phyloP scores from a whole-genome alignment of 495 filamentous ascomycete genomes.

The Penicillium manginii region DNA sequence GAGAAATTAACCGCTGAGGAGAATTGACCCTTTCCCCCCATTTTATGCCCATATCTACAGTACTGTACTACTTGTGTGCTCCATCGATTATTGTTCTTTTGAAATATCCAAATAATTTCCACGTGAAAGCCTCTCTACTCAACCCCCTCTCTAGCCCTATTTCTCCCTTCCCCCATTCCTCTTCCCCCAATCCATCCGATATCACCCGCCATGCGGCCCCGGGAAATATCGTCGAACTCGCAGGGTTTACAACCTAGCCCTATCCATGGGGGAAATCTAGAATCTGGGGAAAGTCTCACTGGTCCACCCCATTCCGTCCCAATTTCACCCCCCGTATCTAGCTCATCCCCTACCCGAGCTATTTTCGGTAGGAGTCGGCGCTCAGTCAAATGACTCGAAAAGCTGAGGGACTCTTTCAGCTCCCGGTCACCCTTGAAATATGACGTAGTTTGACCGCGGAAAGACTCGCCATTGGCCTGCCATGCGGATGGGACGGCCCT shows the following conservation, averaged over 20 bases:
- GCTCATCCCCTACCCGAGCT: constrained; percentile 1
- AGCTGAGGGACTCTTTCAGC: neutral
- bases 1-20: constrained; percentile 37
- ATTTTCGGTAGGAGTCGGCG: constrained; percentile 7
- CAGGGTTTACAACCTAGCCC: constrained; percentile 1
- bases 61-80: too few species aligned
- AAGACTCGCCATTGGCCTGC: constrained; percentile 2
- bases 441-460: constrained; percentile 3
- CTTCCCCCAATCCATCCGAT: neutral
- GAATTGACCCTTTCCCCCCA: neutral
- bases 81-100: too few species aligned
- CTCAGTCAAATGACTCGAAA: neutral
- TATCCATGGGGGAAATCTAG: neutral
- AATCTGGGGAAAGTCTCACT: constrained; percentile 17
- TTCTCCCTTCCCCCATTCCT: neutral
- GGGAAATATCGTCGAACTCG: neutral
- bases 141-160: neutral
- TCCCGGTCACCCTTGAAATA: neutral
- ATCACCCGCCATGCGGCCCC: constrained; percentile 13
- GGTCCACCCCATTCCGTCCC: constrained; percentile 12
- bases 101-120: neutral
- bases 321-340: constrained; percentile 9
- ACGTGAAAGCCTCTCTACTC: neutral
- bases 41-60: neutral
- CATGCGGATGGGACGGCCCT: neutral